Evolutionary conservation across 176 grass and related monocot species (phyloP).

Genomic region (Lolium multiflorum): DNA sequence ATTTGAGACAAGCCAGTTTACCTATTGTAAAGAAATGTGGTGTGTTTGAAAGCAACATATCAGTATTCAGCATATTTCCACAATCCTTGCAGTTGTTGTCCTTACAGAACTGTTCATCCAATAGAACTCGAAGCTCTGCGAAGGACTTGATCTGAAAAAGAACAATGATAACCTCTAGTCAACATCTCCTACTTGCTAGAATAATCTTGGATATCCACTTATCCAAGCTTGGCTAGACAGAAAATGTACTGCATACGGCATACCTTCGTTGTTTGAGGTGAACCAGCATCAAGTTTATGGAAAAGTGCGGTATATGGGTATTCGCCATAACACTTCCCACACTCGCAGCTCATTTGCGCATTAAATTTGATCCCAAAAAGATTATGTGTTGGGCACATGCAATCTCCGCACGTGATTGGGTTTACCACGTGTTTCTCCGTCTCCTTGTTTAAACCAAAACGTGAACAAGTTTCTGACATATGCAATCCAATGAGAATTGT

Average conservation of each 20-base stretch:
- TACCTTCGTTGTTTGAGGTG: constrained; percentile 41
- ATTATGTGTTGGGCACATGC: constrained; percentile 34
- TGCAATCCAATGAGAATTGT: constrained; percentile 29
- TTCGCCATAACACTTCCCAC: constrained; percentile 15
- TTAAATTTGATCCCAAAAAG: constrained; percentile 30
- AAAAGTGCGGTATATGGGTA: constrained; percentile 16
- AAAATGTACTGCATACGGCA: neutral
- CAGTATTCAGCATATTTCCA: constrained; percentile 9
- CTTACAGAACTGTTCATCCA: neutral
- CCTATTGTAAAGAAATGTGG: constrained; percentile 44
- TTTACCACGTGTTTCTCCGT: neutral
- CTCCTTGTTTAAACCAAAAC: neutral
- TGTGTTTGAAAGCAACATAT: constrained; percentile 20
- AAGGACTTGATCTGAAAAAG: constrained; percentile 41
- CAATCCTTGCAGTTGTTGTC: constrained; percentile 2
- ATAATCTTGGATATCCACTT: neutral
- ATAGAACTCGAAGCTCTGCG: constrained; percentile 9
- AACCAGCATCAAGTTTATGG: constrained; percentile 27
- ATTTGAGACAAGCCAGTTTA: constrained; percentile 14
- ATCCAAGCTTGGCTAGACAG: neutral
- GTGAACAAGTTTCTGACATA: constrained; percentile 11
- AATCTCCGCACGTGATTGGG: constrained; percentile 17
- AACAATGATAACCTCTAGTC: neutral
- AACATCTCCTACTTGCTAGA: neutral
- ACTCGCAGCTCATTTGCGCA: constrained; percentile 24